These are phyloP conservation scores for Ophiostoma sp. DNA, from an alignment of 2,329 filamentous ascomycete genomes.

Conservation along the genomic window DNA sequence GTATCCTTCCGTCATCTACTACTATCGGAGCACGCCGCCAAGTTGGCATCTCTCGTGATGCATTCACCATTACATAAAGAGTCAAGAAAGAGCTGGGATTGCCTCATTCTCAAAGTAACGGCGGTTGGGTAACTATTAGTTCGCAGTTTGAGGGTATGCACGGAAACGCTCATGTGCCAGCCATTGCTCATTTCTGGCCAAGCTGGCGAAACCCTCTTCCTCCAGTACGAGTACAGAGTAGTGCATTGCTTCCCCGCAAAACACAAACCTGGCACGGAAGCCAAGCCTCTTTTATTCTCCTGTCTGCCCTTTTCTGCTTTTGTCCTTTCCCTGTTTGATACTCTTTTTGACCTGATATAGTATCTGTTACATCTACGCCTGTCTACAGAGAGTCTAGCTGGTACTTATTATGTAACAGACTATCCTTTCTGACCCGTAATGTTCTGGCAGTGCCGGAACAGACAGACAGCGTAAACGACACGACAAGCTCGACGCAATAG, in stretches of 20 bases:
- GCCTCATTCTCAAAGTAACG: not conserved
- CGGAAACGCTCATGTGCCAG: not conserved
- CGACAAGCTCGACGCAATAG: not conserved
- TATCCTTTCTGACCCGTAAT: not conserved
- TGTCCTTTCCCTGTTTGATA: not conserved
- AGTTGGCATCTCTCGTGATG: not conserved
- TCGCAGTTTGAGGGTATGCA: not conserved
- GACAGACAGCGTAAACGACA: not conserved
- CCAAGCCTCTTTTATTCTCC: not conserved
- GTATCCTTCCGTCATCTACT: not conserved
- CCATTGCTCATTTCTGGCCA: conserved; percentile 6
- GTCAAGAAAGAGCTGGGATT: not conserved
- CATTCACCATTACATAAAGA: not conserved
- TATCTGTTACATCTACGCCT: not conserved
- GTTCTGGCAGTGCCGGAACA: not conserved
- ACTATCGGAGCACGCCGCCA: not conserved
- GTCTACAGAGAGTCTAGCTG: not conserved
- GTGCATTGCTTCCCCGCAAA: conserved; percentile 10
- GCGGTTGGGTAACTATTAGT: not conserved
- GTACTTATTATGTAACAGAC: not conserved
- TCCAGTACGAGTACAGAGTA: not conserved
- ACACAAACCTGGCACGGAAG: conserved; percentile 10
- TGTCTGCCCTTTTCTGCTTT: not conserved
- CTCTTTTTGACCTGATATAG: not conserved
- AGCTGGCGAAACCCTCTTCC: not conserved